Evolutionary conservation across 2,329 filamentous ascomycete species (phyloP).

Genomic region (Onygena corvina): DNA sequence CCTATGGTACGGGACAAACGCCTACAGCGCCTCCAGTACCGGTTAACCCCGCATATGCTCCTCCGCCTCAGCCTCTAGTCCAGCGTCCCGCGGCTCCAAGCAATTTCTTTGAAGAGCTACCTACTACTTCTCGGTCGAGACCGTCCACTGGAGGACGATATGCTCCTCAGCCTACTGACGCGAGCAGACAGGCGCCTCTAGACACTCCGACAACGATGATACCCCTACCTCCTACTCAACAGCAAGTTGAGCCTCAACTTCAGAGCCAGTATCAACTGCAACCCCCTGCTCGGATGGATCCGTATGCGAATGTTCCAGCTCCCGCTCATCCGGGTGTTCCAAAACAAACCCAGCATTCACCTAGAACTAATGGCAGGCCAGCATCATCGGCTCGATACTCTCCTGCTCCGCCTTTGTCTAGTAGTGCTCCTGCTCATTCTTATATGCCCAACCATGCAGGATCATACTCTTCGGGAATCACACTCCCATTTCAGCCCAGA

Average conservation of each 20-base stretch:
- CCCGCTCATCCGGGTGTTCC: conserved; percentile 11
- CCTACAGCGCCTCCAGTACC: conserved; percentile 13
- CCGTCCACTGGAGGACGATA: conserved; percentile 39
- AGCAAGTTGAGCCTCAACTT: neutral
- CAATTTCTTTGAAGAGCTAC: conserved; percentile 69
- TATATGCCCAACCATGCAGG: conserved; percentile 29
- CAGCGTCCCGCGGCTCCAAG: conserved; percentile 17
- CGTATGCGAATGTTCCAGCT: conserved; percentile 20
- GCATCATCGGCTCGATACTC: conserved; percentile 33
- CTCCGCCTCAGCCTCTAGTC: conserved; percentile 10
- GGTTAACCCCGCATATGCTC: conserved; percentile 12
- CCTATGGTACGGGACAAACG: conserved; percentile 7
- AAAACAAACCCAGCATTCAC: conserved; percentile 31
- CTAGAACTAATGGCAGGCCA: conserved; percentile 30
- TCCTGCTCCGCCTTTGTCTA: conserved; percentile 33
- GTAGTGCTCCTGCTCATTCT: conserved; percentile 22
- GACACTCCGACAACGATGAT: conserved; percentile 13
- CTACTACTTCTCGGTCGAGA: conserved; percentile 50
- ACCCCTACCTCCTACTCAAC: conserved; percentile 21
- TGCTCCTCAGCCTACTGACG: conserved; percentile 25
- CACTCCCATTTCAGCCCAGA: conserved; percentile 48
- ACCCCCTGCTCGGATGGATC: conserved; percentile 22
- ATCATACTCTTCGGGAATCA: conserved; percentile 10
- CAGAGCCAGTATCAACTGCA: conserved; percentile 19
- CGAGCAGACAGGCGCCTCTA: conserved; percentile 22